These are phyloP conservation scores for Acacia melanoxylon DNA, from an alignment of 306 rosid genomes.

Conservation along the genomic window DNA sequence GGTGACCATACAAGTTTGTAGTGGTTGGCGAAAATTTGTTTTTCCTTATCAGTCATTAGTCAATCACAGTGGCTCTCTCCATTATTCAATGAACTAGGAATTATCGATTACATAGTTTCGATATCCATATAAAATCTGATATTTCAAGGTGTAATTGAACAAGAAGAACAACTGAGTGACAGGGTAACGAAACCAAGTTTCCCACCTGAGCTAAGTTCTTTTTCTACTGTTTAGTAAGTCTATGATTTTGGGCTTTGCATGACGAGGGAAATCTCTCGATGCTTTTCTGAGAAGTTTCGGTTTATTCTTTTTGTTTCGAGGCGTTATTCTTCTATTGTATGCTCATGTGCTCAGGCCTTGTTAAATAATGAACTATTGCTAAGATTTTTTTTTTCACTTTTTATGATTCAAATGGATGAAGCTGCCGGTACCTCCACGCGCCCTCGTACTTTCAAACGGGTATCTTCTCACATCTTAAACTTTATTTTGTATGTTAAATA, in stretches of 20 bases:
- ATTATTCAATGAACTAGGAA: neutral
- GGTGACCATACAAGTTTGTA: neutral
- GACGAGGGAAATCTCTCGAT: neutral
- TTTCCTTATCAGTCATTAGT: neutral
- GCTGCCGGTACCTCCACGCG: conserved; percentile 41
- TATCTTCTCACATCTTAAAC: conserved; percentile 2
- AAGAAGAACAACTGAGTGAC: neutral
- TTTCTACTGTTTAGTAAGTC: neutral
- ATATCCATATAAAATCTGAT: neutral
- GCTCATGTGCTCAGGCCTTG: neutral
- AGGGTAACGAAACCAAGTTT: neutral
- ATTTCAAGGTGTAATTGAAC: neutral
- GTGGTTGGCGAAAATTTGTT: neutral
- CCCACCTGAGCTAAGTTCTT: neutral
- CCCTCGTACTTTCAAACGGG: conserved; percentile 41
- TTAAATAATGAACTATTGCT: neutral
- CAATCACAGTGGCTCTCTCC: neutral
- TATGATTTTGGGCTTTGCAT: neutral
- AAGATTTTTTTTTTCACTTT: neutral
- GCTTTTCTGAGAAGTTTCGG: neutral
- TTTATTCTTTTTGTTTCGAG: neutral
- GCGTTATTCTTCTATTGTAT: neutral
- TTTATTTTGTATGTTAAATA: neutral
- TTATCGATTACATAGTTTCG: neutral
- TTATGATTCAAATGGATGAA: conserved; percentile 23